These are phyloP conservation scores for Phytophthora colocasiae DNA, from an alignment of 352 stramenopile genomes.

Conservation along the genomic window DNA sequence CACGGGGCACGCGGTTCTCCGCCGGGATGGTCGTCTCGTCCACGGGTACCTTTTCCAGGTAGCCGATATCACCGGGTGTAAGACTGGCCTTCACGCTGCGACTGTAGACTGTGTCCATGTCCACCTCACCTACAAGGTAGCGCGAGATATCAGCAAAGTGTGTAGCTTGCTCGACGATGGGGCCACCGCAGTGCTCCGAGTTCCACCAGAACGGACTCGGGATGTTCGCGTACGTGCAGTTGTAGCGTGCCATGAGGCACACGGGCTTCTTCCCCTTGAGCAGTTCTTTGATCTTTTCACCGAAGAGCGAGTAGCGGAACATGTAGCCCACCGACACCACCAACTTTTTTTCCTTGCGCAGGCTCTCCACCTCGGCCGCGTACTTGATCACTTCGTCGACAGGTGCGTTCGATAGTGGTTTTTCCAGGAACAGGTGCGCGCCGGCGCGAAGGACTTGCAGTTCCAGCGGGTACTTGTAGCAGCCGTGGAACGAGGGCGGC, in stretches of 20 bases:
- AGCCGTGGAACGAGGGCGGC: slow-evolving; percentile 46
- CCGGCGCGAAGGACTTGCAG: slow-evolving; percentile 38
- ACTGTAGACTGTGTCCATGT: slow-evolving; percentile 45
- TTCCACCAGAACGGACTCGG: slow-evolving; percentile 53
- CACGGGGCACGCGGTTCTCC: slow-evolving; percentile 41
- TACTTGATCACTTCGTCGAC: slow-evolving; percentile 41
- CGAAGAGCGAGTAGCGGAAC: slow-evolving; percentile 46
- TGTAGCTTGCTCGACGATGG: slow-evolving; percentile 51
- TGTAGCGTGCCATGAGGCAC: slow-evolving; percentile 47
- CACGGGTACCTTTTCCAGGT: slow-evolving; percentile 44
- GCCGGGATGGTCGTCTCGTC: slow-evolving; percentile 31
- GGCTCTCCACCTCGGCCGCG: slow-evolving; percentile 34
- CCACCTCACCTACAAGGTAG: slow-evolving; percentile 45
- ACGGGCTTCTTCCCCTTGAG: slow-evolving; percentile 40
- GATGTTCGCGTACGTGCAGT: slow-evolving; percentile 45
- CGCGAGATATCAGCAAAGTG: slow-evolving; percentile 49
- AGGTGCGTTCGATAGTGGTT: slow-evolving; percentile 41
- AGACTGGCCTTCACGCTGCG: slow-evolving; percentile 53
- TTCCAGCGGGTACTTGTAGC: slow-evolving; percentile 48
- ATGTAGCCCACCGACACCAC: slow-evolving; percentile 49
- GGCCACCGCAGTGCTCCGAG: slow-evolving; percentile 43
- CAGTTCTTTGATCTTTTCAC: slow-evolving; percentile 41
- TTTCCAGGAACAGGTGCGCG: slow-evolving; percentile 46
- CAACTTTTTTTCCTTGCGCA: slow-evolving; percentile 37
- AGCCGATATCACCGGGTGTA: slow-evolving; percentile 36